Evolutionary conservation across 257 asterid species (phyloP), one percentile per base, ranked within the genome.

Genomic region (Solanum bukasovii): DNA sequence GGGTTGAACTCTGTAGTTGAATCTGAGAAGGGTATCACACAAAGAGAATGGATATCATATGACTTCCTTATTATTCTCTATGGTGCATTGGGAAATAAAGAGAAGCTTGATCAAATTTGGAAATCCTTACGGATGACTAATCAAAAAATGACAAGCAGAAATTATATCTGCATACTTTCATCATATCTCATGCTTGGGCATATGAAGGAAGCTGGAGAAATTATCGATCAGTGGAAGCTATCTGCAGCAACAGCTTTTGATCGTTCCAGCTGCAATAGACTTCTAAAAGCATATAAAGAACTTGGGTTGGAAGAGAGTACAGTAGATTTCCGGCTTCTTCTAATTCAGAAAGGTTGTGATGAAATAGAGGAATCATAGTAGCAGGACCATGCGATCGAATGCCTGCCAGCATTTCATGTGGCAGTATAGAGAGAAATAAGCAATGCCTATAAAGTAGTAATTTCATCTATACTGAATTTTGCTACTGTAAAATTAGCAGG

Each of bases 151-250:
- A 94, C 92, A 0, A 94, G 94, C 21, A 89, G 98, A 81, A 96
- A 95, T 88, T 97, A 93, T 82, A 89, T 91, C 0, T 94, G 97
- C 63, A 79, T 93, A 44, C 81, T 96, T 81, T 93, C 98, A 46
- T 92, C 98, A 13, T 97, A 96, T 90, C 90, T 97, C 92, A 93
- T 94, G 92, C 94, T 94, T 5, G 98, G 96, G 73, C 92, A 95
- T 89, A 88, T 90, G 92, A 91, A 93, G 90, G 98, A 97, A 88
- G 97, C 91, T 21, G 91, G 94, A 42, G 98, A 93, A 34, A 87
- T 95, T 70, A 84, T 96, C 8, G 95, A 91, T n/a, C 96, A 96
- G 70, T 97, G 99, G 99, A 93, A 94, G 92, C 92, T 92, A 87
- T 95, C 98, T 40, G 88, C 98, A 34, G 89, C 93, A 25, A 87